Base-by-base conservation (phyloP, 257 asterid genomes). In the Leptodermis oblonga region DNA sequence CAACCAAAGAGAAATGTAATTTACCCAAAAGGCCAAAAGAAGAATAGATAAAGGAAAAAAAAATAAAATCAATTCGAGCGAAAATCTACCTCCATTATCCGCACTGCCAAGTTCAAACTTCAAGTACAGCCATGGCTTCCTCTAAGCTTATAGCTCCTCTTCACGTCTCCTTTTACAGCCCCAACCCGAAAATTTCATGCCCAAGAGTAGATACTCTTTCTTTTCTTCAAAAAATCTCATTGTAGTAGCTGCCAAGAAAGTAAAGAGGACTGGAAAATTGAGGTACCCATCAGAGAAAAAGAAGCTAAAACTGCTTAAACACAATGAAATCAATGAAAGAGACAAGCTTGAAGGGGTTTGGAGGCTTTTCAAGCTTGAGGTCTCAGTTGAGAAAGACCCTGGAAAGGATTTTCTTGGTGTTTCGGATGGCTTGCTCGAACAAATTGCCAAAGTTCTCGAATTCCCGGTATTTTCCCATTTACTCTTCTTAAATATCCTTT, bases 201-300 rank as follows among this genome's bases (percentile, higher is more conserved):
- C 65, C 1, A 59, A 22, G 4, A 18, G n/a, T 23, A 70, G 64
- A 39, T 54, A 54, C 37, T 48, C 61, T 45, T 36, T 42, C n/a
- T 60, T 49, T 11, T 68, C 78, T 48, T 71, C 80, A 31, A 86
- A 65, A 39, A 37, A 49, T 30, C 41, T 78, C 53, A 56, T n/a
- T 18, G 70, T 85, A 62, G 68, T 58, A 66, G 85, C 96, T 68
- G 92, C 90, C 10, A 78, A 74, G 80, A 86, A 72, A 77, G 78
- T 86, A 63, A 88, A 81, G 83, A 86, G 99, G 78, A 88, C 86
- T 1, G 97, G 97, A 15, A 93, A 85, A 76, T 78, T 79, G 78
- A 90, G 95, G 84, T 93, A 93, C 79, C 99, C 97, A 71, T 93
- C 99, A 0, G 99, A 93, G 96, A 93, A 83, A 77, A 93, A 79